phyloP scores from a whole-genome alignment of 2,329 filamentous ascomycete species.

The Fusarium protoensiforme region DNA sequence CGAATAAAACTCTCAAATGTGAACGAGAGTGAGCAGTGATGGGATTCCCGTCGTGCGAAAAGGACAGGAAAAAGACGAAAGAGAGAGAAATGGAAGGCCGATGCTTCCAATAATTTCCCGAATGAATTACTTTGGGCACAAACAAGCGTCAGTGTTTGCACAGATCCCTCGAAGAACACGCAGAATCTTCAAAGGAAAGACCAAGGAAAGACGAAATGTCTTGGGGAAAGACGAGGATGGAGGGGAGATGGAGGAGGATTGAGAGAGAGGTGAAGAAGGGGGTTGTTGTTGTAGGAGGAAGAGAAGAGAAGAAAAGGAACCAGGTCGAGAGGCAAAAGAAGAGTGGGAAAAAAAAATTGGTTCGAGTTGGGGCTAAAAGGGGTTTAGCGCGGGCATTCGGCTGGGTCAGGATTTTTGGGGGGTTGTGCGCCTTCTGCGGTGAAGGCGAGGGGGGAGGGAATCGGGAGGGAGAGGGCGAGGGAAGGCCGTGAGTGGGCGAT shows the following conservation, averaged over 20 bases:
- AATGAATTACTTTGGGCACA: conserved; percentile 48
- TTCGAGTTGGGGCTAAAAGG: conserved; percentile 44
- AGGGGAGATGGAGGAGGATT: conserved; percentile 44
- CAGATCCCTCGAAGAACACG: conserved; percentile 55
- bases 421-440: conserved; percentile 40
- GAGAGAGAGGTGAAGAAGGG: conserved; percentile 24
- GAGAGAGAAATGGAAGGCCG: conserved; percentile 50
- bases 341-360: conserved; percentile 51
- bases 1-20: conserved; percentile 42
- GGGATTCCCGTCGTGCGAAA: conserved; percentile 43
- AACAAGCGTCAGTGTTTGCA: conserved; percentile 46
- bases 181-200: conserved; percentile 61
- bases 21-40: conserved; percentile 40
- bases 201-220: conserved; percentile 53
- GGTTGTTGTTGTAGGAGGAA: conserved; percentile 35
- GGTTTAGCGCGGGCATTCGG: conserved; percentile 44
- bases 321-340: conserved; percentile 48
- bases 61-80: conserved; percentile 45
- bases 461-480: conserved; percentile 39
- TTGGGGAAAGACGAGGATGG: conserved; percentile 46
- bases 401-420: conserved; percentile 43
- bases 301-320: conserved; percentile 47
- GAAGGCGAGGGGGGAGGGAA: conserved; percentile 29
- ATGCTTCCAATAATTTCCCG: conserved; percentile 47
- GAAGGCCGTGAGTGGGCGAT: conserved; percentile 42